A percentile compares a stretch with the other conserved stretches of the same genome.
Conservation (phyloP, 2,329 filamentous ascomycete genomes). For the Truncatella angustata region DNA sequence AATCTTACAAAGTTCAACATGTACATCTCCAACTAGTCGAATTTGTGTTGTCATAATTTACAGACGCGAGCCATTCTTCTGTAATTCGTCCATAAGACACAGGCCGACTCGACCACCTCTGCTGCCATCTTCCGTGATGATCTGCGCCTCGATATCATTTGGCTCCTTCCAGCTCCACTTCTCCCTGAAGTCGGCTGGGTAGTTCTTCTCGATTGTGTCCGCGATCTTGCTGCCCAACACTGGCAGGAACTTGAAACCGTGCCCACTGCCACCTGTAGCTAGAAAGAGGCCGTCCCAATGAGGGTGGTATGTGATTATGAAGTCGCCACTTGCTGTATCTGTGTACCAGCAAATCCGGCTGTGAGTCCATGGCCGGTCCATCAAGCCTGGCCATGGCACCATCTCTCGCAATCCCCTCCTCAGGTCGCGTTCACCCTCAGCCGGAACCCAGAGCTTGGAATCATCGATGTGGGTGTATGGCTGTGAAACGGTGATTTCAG, state of each 20-base stretch:
- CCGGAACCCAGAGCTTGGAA: constrained; percentile 47
- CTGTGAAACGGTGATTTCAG: constrained; percentile 29
- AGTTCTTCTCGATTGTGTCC: constrained; percentile 49
- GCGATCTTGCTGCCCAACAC: constrained; percentile 62
- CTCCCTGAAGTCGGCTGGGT: constrained; percentile 48
- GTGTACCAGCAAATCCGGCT: constrained; percentile 75
- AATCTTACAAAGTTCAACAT: too few species aligned
- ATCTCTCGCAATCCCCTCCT: constrained; percentile 59
- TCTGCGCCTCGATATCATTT: constrained; percentile 33
- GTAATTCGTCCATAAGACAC: constrained; percentile 43
- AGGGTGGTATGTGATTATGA: constrained; percentile 69
- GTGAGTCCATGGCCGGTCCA: constrained; percentile 56
- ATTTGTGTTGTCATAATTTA: background rate
- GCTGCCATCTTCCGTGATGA: constrained; percentile 53
- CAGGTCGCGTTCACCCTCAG: constrained; percentile 61
- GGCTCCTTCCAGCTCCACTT: constrained; percentile 66
- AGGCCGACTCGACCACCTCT: constrained; percentile 47
- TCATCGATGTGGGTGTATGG: constrained; percentile 50
- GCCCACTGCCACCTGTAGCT: constrained; percentile 62
- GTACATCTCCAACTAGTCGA: too few species aligned
- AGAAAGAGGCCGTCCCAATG: constrained; percentile 57
- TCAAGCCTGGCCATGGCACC: constrained; percentile 55
- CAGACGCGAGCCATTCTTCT: constrained; percentile 18
- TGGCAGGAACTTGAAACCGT: constrained; percentile 69
- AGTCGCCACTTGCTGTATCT: constrained; percentile 70